A percentile compares a stretch with the other conserved stretches of the same genome.
phyloP scores from a whole-genome alignment of 1,284 basidiomycete species.

The Ustilago tritici region DNA sequence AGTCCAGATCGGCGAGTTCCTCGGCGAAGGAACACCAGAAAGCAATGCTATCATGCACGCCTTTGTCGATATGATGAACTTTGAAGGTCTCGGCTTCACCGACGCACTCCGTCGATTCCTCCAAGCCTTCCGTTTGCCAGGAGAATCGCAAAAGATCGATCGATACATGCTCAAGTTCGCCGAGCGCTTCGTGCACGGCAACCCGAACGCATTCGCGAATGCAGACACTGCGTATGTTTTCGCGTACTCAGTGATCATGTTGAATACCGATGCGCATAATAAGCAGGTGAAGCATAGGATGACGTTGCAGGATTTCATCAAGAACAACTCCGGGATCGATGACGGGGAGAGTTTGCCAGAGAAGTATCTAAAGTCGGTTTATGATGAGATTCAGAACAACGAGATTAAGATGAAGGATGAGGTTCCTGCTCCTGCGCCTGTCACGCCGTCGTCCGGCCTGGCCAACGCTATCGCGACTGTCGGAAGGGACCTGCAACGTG shows the following conservation, averaged over 20 bases:
- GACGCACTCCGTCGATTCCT: constrained; percentile 66
- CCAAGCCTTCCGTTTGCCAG: constrained; percentile 68
- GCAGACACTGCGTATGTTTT: constrained; percentile 70
- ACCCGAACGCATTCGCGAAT: constrained; percentile 66
- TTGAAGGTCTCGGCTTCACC: constrained; percentile 63
- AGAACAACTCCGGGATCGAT: constrained; percentile 69
- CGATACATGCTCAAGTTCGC: constrained; percentile 70
- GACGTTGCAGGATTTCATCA: constrained; percentile 68
- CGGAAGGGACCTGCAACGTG: constrained; percentile 66
- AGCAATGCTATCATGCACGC: constrained; percentile 70
- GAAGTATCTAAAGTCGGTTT: constrained; percentile 62
- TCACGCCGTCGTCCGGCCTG: constrained; percentile 49
- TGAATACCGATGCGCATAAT: constrained; percentile 70
- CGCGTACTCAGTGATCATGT: constrained; percentile 70
- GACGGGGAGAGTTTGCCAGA: constrained; percentile 67
- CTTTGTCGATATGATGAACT: constrained; percentile 69
- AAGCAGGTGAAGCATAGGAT: constrained; percentile 69
- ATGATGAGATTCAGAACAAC: constrained; percentile 68
- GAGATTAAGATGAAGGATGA: constrained; percentile 71
- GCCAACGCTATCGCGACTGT: constrained; percentile 67
- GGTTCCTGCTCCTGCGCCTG: constrained; percentile 36
- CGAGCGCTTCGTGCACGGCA: constrained; percentile 67
- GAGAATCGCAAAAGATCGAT: constrained; percentile 70
- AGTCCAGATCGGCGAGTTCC: constrained; percentile 95
- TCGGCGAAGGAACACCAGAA: constrained; percentile 75